A percentile compares a stretch with the other conserved stretches of the same genome.
These are phyloP conservation scores for Dacryopinax spathularia DNA, from an alignment of 768 basidiomycete species.

Conservation along the genomic window DNA sequence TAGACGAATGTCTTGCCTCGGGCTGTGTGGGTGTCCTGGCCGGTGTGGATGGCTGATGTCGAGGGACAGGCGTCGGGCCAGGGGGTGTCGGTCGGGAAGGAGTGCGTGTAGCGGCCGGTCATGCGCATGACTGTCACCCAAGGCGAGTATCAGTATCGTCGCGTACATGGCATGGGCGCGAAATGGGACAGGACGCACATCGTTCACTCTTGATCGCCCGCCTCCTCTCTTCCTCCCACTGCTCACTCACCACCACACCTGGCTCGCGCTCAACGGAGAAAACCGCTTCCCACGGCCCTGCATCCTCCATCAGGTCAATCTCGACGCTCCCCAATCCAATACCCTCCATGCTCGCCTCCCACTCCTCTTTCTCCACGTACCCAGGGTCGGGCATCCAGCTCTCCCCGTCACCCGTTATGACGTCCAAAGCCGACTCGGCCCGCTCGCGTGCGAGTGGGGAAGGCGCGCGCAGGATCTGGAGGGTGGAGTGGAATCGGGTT, in stretches of 20 bases:
- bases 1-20: not conserved
- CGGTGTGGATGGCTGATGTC: conserved; percentile 6
- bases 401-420: conserved; percentile 16
- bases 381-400: conserved; percentile 3
- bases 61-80: conserved; percentile 14
- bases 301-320: conserved; percentile 1
- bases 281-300: not conserved
- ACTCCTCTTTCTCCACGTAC: not conserved
- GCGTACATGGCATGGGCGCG: not conserved
- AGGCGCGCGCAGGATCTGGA: conserved; percentile 10
- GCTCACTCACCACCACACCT: conserved; percentile 16
- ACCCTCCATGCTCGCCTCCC: conserved; percentile 2
- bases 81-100: conserved; percentile 10
- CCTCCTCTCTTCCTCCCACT: conserved; percentile 15
- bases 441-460: conserved; percentile 3
- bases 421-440: conserved; percentile 14
- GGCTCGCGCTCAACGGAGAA: conserved; percentile 11
- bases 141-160: too few species aligned
- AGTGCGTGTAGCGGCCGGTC: conserved; percentile 14
- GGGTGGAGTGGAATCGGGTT: not conserved
- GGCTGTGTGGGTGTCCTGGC: not conserved
- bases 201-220: conserved; percentile 15
- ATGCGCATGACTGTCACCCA: conserved; percentile 9
- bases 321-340: not conserved
- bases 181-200: conserved; percentile 17